These are phyloP conservation scores for Termitomyces sp. DNA, from an alignment of 768 basidiomycete genomes.

Conservation along the genomic window DNA sequence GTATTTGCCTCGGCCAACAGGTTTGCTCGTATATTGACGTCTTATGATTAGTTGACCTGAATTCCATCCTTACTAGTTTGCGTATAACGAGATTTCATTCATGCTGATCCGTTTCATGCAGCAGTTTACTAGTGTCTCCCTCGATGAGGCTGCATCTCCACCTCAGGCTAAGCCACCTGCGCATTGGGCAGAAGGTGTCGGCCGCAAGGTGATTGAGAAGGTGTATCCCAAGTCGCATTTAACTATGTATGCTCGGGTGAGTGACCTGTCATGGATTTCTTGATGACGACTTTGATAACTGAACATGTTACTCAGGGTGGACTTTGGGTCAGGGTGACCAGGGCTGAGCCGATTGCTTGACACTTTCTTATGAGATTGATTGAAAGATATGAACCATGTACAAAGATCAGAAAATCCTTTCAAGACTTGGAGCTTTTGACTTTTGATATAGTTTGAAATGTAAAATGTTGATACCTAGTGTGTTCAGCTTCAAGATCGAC, in stretches of 20 bases:
- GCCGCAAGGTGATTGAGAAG: conserved; percentile 45
- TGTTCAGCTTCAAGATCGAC: too few species aligned
- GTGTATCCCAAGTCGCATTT: conserved; percentile 47
- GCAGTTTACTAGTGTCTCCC: conserved; percentile 41
- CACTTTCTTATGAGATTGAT: not conserved
- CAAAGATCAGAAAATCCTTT: too few species aligned
- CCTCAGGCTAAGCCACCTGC: conserved; percentile 38
- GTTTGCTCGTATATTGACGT: conserved; percentile 14
- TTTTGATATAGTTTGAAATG: too few species aligned
- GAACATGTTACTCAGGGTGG: not conserved
- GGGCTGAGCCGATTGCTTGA: not conserved
- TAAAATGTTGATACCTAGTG: too few species aligned
- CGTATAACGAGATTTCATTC: conserved; percentile 60
- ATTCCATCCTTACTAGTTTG: conserved; percentile 30
- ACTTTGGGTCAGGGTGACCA: not conserved
- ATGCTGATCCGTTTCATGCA: conserved; percentile 59
- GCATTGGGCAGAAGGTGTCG: conserved; percentile 37
- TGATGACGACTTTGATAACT: too few species aligned
- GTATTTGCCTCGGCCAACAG: conserved; percentile 59
- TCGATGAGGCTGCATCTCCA: conserved; percentile 42
- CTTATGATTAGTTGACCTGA: not conserved
- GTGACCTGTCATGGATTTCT: conserved; percentile 4
- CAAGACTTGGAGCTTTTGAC: too few species aligned
- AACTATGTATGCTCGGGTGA: conserved; percentile 47
- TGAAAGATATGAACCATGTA: too few species aligned